Conservation (phyloP, 2,329 filamentous ascomycete species). For the Xylariomycetidae sp. region DNA sequence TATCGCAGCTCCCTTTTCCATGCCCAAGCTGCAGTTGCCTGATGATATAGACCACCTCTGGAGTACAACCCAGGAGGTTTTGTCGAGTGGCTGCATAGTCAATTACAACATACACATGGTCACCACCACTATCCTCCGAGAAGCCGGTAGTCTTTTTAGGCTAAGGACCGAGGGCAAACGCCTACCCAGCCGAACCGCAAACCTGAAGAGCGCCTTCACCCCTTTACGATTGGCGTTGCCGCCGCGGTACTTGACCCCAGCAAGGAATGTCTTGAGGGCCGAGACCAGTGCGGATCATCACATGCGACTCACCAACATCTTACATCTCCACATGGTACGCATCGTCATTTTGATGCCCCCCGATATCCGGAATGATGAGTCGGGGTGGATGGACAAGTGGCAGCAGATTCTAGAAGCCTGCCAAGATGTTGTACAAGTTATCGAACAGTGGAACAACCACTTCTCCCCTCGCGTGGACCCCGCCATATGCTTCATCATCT, state of each 20-base stretch:
- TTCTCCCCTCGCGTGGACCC: conserved; percentile 26
- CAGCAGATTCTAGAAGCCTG: conserved; percentile 23
- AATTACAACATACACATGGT: conserved; percentile 24
- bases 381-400: conserved; percentile 23
- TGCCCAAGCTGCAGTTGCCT: conserved; percentile 16
- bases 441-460: conserved; percentile 27
- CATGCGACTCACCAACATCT: conserved; percentile 17
- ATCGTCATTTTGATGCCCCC: conserved; percentile 14
- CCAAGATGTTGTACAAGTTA: conserved; percentile 24
- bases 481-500: conserved; percentile 28
- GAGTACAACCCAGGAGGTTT: conserved; percentile 15
- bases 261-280: conserved; percentile 23
- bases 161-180: conserved; percentile 14
- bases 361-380: conserved; percentile 7
- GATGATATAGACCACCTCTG: conserved; percentile 20
- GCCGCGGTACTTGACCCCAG: conserved; percentile 22
- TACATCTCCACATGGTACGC: conserved; percentile 21
- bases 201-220: conserved; percentile 15
- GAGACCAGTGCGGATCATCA: conserved; percentile 23
- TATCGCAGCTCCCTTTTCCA: not conserved
- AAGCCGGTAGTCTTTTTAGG: conserved; percentile 18
- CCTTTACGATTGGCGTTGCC: conserved; percentile 25
- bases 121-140: conserved; percentile 20
- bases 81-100: conserved; percentile 10
- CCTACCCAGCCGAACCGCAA: conserved; percentile 5